Base-by-base conservation (phyloP, 2,329 filamentous ascomycete genomes). In the Fusarium xylarioides region DNA sequence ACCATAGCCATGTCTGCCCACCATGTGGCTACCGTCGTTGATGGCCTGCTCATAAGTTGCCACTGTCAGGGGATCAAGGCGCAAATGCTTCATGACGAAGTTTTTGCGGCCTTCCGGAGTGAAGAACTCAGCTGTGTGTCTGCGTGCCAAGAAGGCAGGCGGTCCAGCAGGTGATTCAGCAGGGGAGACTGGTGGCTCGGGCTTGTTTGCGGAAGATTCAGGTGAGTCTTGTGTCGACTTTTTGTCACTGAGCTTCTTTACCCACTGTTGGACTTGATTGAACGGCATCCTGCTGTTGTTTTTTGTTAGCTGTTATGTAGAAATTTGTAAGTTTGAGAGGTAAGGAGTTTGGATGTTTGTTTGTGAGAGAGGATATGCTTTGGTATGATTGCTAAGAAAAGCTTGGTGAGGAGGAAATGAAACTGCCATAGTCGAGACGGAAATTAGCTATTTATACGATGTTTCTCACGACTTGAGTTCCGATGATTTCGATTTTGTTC, bases 241-340 rank as follows among this genome's bases (percentile, higher is more conserved):
- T 4, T 49, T 32, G 14, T n/a, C 28, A 9, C 15, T 15, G 0
- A 1, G 5, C 11, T 32, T 18, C 46, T 32, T 49, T 5, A 12
- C 11, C 46, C 28, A n/a, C 46, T 32, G 3, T 11, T 49, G 28
- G 1, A 49, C 7, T 32, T 18, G 3, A 0, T 32, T 5, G 2
- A 18, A 18, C 0, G 28, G 3, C 49, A 52, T 52, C 2, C 15
- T 8, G 8, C 3, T 7, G 16, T 19, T 26, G 2, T 2, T 23
- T 4, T 5, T 6, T 4, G 1, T 7, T 15, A 5, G 4, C 15
- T 11, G 1, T 11, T 2, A 19, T 1, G 19, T n/a, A n/a, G n/a
- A n/a, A n/a, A 8, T 34, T 1, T 19, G 11, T 15, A 8, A 11
- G 30, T 15, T 23, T 11, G 6, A 8, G 0, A 4, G 16, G 2